Evolutionary conservation across 2,329 filamentous ascomycete genomes (phyloP), one percentile per base, ranked within the genome.

Genomic region (Aspergillus glaucus): DNA sequence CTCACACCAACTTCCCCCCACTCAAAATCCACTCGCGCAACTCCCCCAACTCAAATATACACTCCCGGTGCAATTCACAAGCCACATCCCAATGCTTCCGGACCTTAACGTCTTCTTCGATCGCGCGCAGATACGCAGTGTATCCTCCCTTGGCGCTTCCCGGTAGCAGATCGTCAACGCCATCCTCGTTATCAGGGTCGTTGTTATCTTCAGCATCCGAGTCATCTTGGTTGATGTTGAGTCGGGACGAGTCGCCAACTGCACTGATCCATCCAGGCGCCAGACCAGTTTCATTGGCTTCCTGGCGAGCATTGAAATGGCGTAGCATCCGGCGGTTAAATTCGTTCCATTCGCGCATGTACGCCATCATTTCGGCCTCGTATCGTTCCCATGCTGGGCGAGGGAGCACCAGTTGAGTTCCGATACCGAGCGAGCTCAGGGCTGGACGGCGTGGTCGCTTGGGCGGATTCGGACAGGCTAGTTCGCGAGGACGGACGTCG

Each of bases 261-360:
- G 76, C 73, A 32, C 72, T 73, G 32, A 82, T 72, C 74, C 79
- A 83, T 44, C 66, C 67, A 3, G 66, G 66, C 0, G 65, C 67
- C 51, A 70, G 75, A 22, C 66, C 73, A 17, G 62, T 74, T 53
- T 73, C 66, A 14, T 73, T 67, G 15, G 73, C 71, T 10, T 73
- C 70, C 52, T 79, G 75, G 28, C 80, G 72, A 1, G 72, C 68
- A 12, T 71, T 71, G 58, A 84, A 82, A 53, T 84, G 78, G 3
- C 68, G 65, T 8, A 81, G 68, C 67, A 85, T 79, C 14, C 65
- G 71, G 28, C 70, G 67, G 55, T 80, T 79, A 61, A 80, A 84
- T 2, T 58, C 59, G 53, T 76, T 75, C 72, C 77, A 84, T n/a
- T 77, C 74, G 30, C 68, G 68, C 56, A 82, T 74, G 60, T 85